Conservation (phyloP, 2,329 filamentous ascomycete species). For the Mycosphaerella arachidis region DNA sequence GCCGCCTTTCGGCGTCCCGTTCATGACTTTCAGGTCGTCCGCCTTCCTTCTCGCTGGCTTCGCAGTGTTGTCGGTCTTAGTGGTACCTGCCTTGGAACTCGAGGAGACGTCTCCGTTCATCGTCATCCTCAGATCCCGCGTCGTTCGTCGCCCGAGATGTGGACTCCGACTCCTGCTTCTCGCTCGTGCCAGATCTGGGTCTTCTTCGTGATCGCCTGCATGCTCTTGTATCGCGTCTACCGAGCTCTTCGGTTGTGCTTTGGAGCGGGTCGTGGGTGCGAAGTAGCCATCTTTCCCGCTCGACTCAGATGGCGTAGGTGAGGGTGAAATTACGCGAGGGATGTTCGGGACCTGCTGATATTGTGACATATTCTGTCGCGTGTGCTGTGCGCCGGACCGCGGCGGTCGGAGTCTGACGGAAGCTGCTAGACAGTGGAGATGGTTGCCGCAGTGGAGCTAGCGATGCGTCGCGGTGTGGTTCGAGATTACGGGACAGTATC, state of each 20-base stretch:
- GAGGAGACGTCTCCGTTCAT: slow-evolving; percentile 25
- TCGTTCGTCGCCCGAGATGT: slow-evolving; percentile 36
- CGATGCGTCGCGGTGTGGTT: slow-evolving; percentile 1
- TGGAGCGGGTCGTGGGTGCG: slow-evolving; percentile 73
- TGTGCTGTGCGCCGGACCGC: slow-evolving; percentile 1
- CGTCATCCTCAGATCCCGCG: slow-evolving; percentile 11
- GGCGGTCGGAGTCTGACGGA: slow-evolving; percentile 3
- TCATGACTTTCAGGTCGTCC: slow-evolving; percentile 32
- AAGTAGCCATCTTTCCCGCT: slow-evolving; percentile 59
- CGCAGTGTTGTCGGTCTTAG: slow-evolving; percentile 7
- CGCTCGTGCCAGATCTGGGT: slow-evolving; percentile 53
- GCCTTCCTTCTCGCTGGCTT: slow-evolving; percentile 27
- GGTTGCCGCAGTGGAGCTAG: neutral
- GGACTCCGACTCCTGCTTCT: slow-evolving; percentile 70
- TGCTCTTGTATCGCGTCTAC: slow-evolving; percentile 60
- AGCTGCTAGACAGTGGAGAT: slow-evolving; percentile 1
- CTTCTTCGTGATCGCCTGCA: slow-evolving; percentile 36
- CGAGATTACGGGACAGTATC: neutral
- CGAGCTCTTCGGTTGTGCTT: slow-evolving; percentile 58
- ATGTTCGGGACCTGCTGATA: slow-evolving; percentile 64
- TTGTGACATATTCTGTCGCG: slow-evolving; percentile 32
- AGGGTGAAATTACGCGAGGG: slow-evolving; percentile 85
- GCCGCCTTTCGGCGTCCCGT: slow-evolving; percentile 18
- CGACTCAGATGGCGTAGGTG: slow-evolving; percentile 65
- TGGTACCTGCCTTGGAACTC: slow-evolving; percentile 10